phyloP scores from a whole-genome alignment of 805 yeast genomes.

The Lipomyces chichibuensis region DNA sequence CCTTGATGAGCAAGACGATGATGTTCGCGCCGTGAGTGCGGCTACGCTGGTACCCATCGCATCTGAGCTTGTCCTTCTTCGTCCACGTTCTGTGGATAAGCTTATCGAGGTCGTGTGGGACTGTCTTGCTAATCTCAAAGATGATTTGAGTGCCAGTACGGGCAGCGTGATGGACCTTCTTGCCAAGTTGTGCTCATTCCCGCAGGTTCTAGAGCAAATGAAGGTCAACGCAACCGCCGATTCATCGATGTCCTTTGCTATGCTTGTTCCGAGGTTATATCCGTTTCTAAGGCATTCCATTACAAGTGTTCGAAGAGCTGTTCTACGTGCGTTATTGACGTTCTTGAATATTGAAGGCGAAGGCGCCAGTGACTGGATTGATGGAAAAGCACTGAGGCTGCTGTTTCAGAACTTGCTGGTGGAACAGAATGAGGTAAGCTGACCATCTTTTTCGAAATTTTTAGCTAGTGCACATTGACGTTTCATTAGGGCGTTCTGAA shows the following conservation, averaged over 20 bases:
- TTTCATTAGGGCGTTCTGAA: slow-evolving; percentile 18
- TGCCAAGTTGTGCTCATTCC: slow-evolving; percentile 82
- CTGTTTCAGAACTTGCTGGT: slow-evolving; percentile 84
- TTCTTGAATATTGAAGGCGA: slow-evolving; percentile 59
- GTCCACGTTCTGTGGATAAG: slow-evolving; percentile 51
- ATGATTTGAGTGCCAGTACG: slow-evolving; percentile 91
- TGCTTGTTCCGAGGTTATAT: slow-evolving; percentile 83
- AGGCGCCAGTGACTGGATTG: slow-evolving; percentile 67
- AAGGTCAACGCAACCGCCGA: slow-evolving; percentile 60
- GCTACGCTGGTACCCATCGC: slow-evolving; percentile 90
- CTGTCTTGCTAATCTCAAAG: slow-evolving; percentile 78
- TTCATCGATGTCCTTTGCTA: slow-evolving; percentile 61
- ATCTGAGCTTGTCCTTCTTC: slow-evolving; percentile 73
- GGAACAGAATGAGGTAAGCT: slow-evolving; percentile 72
- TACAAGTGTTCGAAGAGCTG: slow-evolving; percentile 86
- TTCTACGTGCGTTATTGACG: slow-evolving; percentile 74
- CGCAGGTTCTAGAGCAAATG: slow-evolving; percentile 72
- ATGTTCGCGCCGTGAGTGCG: slow-evolving; percentile 96
- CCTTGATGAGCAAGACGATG: slow-evolving; percentile 75
- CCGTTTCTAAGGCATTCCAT: slow-evolving; percentile 95
- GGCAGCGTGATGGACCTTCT: slow-evolving; percentile 95
- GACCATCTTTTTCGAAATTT: background rate
- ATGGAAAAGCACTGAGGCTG: slow-evolving; percentile 70
- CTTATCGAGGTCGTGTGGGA: slow-evolving; percentile 82
- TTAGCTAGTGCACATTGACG: background rate